Base-by-base conservation (phyloP, 805 yeast species). In the Kuraishia ogatae region DNA sequence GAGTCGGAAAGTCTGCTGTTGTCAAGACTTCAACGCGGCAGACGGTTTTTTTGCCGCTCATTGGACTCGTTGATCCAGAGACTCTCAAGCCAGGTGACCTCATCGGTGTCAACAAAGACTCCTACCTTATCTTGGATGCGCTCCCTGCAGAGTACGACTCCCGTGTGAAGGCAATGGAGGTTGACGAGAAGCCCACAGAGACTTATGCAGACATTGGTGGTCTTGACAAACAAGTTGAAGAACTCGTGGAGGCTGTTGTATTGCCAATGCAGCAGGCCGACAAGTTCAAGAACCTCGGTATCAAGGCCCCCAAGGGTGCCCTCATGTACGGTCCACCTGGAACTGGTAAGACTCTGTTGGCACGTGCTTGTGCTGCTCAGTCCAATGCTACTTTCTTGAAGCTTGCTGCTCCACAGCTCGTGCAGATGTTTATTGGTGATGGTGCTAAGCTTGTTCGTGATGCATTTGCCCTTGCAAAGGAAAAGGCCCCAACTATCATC, bases 241-340 rank as follows among this genome's bases (percentile, higher is more conserved):
- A 94, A 71, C 79, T 94, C 58, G 97, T 93, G 55, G 99, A 94
- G 75, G 99, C 98, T 1, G 97, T 94, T 52, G 99, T 94, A 24
- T 78, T 94, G 58, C 99, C 99, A 39, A 91, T 94, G 96, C 93
- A 92, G 71, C 97, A 94, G 70, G 96, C 97, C 23, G 99, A 94
- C 55, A 93, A 94, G 73, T 93, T 94, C 76, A 89, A 89, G 67
- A 84, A 83, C 57, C 77, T 94, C 72, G 99, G 99, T 55, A 92
- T 94, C 67, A 93, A 89, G 69, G 96, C 99, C 17, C 99, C 99
- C 57, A 94, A 94, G 71, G 99, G 99, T 70, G 98, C 97, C 2
- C 78, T 94, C 54, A 90, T 94, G 92, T 94, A 94, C 69, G 99
- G 99, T 43, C 98, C 99, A 8, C 99, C 99, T 54, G 99, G 99